Base-by-base conservation (phyloP, 768 basidiomycete species). In the Wakefieldia striispora region DNA sequence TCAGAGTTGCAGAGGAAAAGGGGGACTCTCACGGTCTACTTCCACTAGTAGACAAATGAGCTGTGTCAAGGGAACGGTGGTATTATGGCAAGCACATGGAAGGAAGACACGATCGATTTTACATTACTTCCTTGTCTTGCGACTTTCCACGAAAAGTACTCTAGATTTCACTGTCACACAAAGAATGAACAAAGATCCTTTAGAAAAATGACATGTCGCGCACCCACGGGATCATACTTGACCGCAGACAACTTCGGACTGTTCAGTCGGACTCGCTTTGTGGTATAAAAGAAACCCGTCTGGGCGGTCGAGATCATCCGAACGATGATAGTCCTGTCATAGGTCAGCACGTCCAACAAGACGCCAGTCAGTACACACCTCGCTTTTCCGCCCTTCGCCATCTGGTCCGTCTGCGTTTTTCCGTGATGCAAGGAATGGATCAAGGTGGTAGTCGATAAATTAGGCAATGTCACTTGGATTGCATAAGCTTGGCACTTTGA, bases 241-340 rank as follows among this genome's bases (percentile, higher is more conserved):
- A 95, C 86, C n/a, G 89, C 85, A 8, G 89, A 84, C 43, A 95
- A 71, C 67, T 80, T 87, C n/a, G 89, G 83, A 2, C 84, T 86
- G 61, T 79, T 62, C 44, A 58, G 68, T 11, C 93, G 79, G 36
- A 85, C 71, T 19, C 93, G 80, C 54, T 84, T 79, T 3, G 88
- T 88, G 19, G 90, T 91, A 70, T 95, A 95, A 68, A 94, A 94
- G 72, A 80, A 92, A 11, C 93, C 92, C 1, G 92, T 95, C 69
- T 91, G 86, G 1, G 93, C 93, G 0, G 91, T 91, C 13, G 93
- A 95, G 51, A 95, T 83, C 57, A 95, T 77, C 41, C 91, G 88
- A 45, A 95, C 84, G 47, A 95, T 84, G 47, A 95, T 67, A 2
- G 89, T 91, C 64, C 92, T 93, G 61, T 17, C 13, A 37, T 17